Conservation (phyloP, 2,329 filamentous ascomycete species). For the Fusarium napiforme region DNA sequence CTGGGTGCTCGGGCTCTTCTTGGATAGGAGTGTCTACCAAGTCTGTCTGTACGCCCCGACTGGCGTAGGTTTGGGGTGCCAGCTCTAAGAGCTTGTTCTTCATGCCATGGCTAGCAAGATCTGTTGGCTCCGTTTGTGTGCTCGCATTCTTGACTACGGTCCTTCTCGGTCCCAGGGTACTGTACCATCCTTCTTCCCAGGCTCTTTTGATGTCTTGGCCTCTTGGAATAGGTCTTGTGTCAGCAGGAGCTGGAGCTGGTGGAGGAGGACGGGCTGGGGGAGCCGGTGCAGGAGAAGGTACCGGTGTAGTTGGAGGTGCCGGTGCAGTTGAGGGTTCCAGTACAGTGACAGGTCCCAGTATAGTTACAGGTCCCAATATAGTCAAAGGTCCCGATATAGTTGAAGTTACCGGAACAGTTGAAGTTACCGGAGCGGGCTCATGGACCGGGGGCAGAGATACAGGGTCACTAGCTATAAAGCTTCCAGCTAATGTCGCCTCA, state of each 20-base stretch:
- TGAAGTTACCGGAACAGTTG: neutral
- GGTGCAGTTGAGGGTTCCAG: neutral
- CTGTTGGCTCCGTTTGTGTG: slow-evolving; percentile 15
- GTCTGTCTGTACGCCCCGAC: slow-evolving; percentile 7
- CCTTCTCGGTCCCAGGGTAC: neutral
- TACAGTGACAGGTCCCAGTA: neutral
- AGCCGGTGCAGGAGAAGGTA: neutral
- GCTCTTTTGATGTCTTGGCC: neutral
- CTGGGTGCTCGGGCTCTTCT: neutral
- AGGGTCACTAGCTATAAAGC: neutral
- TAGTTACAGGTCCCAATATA: neutral
- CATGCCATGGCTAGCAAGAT: neutral
- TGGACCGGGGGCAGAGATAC: neutral
- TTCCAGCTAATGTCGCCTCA: neutral
- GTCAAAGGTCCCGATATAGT: neutral
- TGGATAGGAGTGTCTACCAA: neutral
- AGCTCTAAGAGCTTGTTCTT: neutral
- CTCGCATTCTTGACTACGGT: neutral
- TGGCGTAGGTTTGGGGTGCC: neutral
- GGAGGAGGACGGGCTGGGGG: neutral
- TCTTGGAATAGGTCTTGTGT: neutral
- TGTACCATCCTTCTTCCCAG: neutral
- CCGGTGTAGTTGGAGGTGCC: neutral
- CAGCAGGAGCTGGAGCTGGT: neutral
- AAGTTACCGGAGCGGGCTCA: neutral